Evolutionary conservation across 2,329 filamentous ascomycete genomes (phyloP), one percentile per base, ranked within the genome.

Genomic region (Penicillium sp.): DNA sequence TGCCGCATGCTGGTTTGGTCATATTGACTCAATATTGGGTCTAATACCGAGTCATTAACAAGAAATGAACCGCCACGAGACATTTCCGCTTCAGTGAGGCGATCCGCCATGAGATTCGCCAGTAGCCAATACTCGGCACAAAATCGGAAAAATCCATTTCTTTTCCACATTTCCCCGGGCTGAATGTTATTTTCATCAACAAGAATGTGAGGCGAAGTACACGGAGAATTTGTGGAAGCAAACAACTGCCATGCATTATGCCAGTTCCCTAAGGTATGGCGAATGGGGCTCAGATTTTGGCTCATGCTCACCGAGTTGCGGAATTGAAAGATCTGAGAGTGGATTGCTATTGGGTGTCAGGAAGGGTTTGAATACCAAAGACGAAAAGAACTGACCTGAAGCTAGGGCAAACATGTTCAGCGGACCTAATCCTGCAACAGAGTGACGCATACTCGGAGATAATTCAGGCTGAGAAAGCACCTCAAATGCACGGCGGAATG

Each of bases 1-100:
- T 75, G 71, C 5, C 66, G 63, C 71, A 74, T 73, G 49, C 71
- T 73, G 0, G 71, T 74, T 48, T 75, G 69, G 49, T 74, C 71
- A 53, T 72, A 74, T 51, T 70, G 62, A 29, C 63, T 59, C 24
- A 72, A 51, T 15, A 73, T 68, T 7, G 67, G 65, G 42, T 70
- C 65, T 20, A 57, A 18, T 0, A 54, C 49, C 1, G 58, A 51
- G 27, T 59, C 46, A 7, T 49, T 49, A 24, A 52, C 27, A 17
- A 40, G 39, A 5, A 34, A 40, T 17, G 49, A 12, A 40, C 34
- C 49, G 8, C 40, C 51, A 8, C 23, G 41, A 17, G 32, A 29
- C 2, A 44, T 20, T 7, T 52, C 55, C 7, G 52, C n/a, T 24
- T 48, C 40, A 0, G 59, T 52, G 8, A 71, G 59, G 7, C 64